Base-by-base conservation (phyloP, 129 eudicot species). In the Deinandra increscens region DNA sequence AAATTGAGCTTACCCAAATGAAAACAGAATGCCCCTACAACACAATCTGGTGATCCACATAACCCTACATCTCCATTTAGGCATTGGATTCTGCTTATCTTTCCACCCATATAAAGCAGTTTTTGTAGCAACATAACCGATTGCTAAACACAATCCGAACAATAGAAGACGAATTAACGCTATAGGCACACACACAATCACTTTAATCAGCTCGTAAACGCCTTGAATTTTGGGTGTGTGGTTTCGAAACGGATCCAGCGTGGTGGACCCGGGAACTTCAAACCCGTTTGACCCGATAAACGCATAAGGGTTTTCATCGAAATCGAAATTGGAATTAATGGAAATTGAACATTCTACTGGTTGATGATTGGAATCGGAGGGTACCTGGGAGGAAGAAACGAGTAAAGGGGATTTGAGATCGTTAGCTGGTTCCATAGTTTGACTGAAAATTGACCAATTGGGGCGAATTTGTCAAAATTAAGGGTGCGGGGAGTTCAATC, bases 41-140 rank as follows among this genome's bases (percentile, higher is more conserved):
- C 78, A 76, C 66, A 87, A 22, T 3, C 99, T 74, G 59, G 99
- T 93, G 34, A 93, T 49, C 97, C 99, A 85, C 99, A 93, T 93
- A 73, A 89, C 56, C 67, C 96, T 66, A 59, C 84, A 83, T 59
- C 98, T 73, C 98, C 98, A 93, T 50, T 73, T 85, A 12, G 98
- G 95, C 96, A 93, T 84, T 1, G 98, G 98, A 73, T 81, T 89
- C 9, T 78, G 79, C 76, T 67, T 86, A 78, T 89, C 97, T 77
- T 88, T 89, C 98, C 98, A 93, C 7, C 96, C 95, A 7, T 56
- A 26, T n/a, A 93, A 78, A 72, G 92, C 98, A 68, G 60, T 11
- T 60, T 66, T 76, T 0, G 98, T 93, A 44, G 92, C 88, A 26
- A 93, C 11, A 81, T 86, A 93, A 37, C 98, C 98, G 54, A 89